Evolutionary conservation across 2,329 filamentous ascomycete genomes (phyloP).

Genomic region (Ampelomyces quisqualis): DNA sequence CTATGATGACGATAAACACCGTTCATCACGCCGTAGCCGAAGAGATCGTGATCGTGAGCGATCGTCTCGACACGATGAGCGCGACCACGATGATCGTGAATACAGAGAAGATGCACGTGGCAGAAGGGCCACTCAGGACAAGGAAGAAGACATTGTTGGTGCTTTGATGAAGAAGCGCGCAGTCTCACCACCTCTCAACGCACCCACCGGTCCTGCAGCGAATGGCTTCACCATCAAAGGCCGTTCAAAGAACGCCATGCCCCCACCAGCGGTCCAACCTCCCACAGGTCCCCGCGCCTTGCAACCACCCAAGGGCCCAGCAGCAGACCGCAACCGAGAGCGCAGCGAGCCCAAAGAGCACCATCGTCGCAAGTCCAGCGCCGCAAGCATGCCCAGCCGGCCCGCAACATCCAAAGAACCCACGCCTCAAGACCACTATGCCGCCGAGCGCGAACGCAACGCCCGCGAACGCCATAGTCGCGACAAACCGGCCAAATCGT

Average conservation of each 20-base stretch:
- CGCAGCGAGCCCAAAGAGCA: constrained; percentile 17
- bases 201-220: constrained; percentile 43
- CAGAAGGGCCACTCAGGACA: constrained; percentile 9
- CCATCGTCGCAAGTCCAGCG: constrained; percentile 23
- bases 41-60: constrained; percentile 47
- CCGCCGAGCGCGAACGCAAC: constrained; percentile 63
- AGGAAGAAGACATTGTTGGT: constrained; percentile 28
- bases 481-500: constrained; percentile 18
- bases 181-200: constrained; percentile 37
- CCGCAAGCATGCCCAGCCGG: constrained; percentile 10
- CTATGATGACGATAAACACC: constrained; percentile 44
- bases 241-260: constrained; percentile 26
- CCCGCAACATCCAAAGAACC: constrained; percentile 21
- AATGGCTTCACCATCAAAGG: constrained; percentile 51
- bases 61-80: constrained; percentile 24
- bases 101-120: constrained; percentile 22
- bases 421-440: constrained; percentile 58
- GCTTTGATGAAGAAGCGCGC: constrained; percentile 32
- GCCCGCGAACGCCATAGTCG: constrained; percentile 33
- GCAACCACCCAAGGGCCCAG: constrained; percentile 42
- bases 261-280: constrained; percentile 38
- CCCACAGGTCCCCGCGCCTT: constrained; percentile 41
- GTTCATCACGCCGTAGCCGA: constrained; percentile 46
- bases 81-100: constrained; percentile 26
- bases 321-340: constrained; percentile 37